A percentile compares a stretch with the other conserved stretches of the same genome.
Conservation (phyloP, 192 early-diverging fungal species). For the Coemansia sp. region DNA sequence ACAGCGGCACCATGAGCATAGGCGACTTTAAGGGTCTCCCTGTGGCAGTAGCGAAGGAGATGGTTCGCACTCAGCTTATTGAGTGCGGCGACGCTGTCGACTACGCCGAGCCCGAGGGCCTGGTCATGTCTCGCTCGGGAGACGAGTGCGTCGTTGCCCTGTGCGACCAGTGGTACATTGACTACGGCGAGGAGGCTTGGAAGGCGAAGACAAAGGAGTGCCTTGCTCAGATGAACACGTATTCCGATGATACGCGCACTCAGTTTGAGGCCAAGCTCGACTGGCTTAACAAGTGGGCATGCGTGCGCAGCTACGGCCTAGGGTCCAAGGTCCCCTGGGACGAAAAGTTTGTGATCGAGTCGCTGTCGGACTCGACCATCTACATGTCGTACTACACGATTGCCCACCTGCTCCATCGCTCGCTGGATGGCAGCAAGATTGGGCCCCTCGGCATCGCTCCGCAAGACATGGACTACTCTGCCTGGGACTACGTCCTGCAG, state of each 20-base stretch:
- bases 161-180: constrained; percentile 98
- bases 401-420: constrained; percentile 85
- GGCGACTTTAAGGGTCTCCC: constrained; percentile 82
- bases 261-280: constrained; percentile 85
- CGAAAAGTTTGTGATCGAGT: constrained; percentile 89
- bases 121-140: constrained; percentile 91
- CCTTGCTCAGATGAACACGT: constrained; percentile 81
- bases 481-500: constrained; percentile 91
- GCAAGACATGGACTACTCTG: constrained; percentile 89
- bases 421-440: constrained; percentile 78
- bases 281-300: constrained; percentile 98
- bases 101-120: constrained; percentile 95
- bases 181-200: constrained; percentile 95
- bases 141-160: constrained; percentile 98
- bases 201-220: constrained; percentile 73
- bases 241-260: constrained; percentile 79
- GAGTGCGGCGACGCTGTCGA: constrained; percentile 73
- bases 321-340: constrained; percentile 96
- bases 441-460: constrained; percentile 78
- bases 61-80: constrained; percentile 80
- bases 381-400: constrained; percentile 99
- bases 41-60: constrained; percentile 89
- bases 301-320: constrained; percentile 91
- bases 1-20: constrained; percentile 84
- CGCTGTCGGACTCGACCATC: constrained; percentile 97